These are phyloP conservation scores for Jimgerdemannia lactiflua DNA, from an alignment of 192 early-diverging fungal species.

Conservation along the genomic window DNA sequence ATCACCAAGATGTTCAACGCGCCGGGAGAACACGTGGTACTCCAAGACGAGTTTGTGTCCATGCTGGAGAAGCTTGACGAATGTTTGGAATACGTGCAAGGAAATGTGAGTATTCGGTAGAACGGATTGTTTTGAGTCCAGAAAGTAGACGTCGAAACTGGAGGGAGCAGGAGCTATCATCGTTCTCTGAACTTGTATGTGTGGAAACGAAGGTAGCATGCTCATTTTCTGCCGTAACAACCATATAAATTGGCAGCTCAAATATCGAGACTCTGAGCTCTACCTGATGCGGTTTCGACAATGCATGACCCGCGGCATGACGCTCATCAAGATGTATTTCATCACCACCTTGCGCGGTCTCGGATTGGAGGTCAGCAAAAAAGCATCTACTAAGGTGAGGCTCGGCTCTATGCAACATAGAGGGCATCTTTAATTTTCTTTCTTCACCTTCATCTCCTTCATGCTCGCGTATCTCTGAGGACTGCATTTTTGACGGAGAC, in stretches of 20 bases:
- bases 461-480: neutral
- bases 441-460: neutral
- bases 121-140: too few species aligned
- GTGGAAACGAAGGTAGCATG: too few species aligned
- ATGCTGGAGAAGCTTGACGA: conserved; percentile 77
- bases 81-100: conserved; percentile 72
- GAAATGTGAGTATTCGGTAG: conserved; percentile 52
- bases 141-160: too few species aligned
- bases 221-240: too few species aligned
- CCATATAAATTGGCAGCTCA: conserved; percentile 33
- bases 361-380: conserved; percentile 60
- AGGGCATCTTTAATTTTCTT: conserved; percentile 8
- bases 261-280: conserved; percentile 85
- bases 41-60: conserved; percentile 75
- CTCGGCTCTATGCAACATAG: conserved; percentile 17
- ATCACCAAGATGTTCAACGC: conserved; percentile 75
- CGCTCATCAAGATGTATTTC: conserved; percentile 90
- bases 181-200: too few species aligned
- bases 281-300: conserved; percentile 93
- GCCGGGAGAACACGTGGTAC: conserved; percentile 83
- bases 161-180: too few species aligned
- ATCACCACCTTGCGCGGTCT: conserved; percentile 68
- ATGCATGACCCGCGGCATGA: conserved; percentile 91
- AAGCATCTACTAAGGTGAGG: conserved; percentile 1
- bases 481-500: conserved; percentile 11